Evolutionary conservation across 169 alveolate genomes (phyloP).

Genomic region (Cryptosporidium sp.): DNA sequence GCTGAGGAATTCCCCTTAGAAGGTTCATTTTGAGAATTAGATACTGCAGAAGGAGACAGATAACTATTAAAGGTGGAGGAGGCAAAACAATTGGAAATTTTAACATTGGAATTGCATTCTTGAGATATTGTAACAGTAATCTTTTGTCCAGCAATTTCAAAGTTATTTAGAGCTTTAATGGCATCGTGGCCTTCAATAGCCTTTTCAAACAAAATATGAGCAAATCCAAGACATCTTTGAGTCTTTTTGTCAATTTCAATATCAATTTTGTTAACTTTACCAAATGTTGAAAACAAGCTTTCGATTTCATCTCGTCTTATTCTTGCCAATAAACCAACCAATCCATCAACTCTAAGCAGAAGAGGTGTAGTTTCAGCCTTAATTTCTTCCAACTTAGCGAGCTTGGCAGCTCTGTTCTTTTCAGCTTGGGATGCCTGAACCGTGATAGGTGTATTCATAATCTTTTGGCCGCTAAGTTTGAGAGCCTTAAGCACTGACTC

Average conservation of each 20-base stretch:
- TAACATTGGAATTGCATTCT: constrained; percentile 76
- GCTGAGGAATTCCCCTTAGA: constrained; percentile 64
- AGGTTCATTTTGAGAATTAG: constrained; percentile 36
- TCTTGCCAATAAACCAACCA: constrained; percentile 89
- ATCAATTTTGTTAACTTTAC: constrained; percentile 93
- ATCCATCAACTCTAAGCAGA: constrained; percentile 92
- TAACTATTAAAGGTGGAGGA: constrained; percentile 19
- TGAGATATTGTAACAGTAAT: constrained; percentile 88
- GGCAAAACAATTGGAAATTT: constrained; percentile 34
- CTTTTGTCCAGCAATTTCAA: constrained; percentile 92
- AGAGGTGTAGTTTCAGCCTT: constrained; percentile 91
- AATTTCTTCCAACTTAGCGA: constrained; percentile 89
- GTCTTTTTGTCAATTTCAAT: constrained; percentile 90
- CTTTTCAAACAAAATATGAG: constrained; percentile 89
- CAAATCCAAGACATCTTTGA: constrained; percentile 92
- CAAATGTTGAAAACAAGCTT: constrained; percentile 94
- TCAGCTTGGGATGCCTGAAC: constrained; percentile 98
- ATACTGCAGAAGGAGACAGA: not conserved
- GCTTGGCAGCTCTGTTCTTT: constrained; percentile 97
- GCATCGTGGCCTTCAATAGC: constrained; percentile 96
- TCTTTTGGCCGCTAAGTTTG: constrained; percentile 91
- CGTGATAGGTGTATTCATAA: constrained; percentile 91
- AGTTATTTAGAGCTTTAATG: constrained; percentile 93
- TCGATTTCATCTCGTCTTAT: constrained; percentile 90
- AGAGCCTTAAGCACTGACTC: constrained; percentile 95